Evolutionary conservation across 495 filamentous ascomycete genomes (phyloP), one percentile per base, ranked within the genome.

Genomic region (Aspergillus haitiensis): DNA sequence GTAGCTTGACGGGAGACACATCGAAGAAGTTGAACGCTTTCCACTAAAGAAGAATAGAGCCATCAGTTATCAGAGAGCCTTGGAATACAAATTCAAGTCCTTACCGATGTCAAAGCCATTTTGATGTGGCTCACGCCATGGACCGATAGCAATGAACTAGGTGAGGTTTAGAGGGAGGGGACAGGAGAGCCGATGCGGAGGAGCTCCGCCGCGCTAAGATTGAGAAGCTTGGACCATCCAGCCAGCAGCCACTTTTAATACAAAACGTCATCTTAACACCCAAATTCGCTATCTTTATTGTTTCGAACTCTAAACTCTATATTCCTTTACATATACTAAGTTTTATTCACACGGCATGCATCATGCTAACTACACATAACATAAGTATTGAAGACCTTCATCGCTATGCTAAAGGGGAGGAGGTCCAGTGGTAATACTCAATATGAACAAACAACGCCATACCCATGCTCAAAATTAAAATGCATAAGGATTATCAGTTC

Each of bases 21-120:
- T 97, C 92, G 81, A 98, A 96, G 86, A 98, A 98, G 83, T 94
- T 92, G 80, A 98, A 98, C 54, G 90, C 86, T 90, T 96, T 96
- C 94, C 95, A 97, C 93, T 98, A 69, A 12, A 7, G 2, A 1
- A 35, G 13, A 40, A 42, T 62, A 50, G 60, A 64, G 62, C 31
- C 60, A 47, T 44, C 36, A 40, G 8, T 27, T 51, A 27, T 3
- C 31, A 33, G 21, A 52, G 15, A 35, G 8, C 1, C 8, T 10
- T 6, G 4, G 7, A n/a, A 18, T 13, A 4, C 1, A 10, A 7
- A 16, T n/a, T 7, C 15, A 27, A 5, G 1, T 9, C 39, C 68
- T 61, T 72, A 80, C 77, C 70, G 77, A 78, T 73, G 73, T 80
- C 68, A 80, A 52, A 64, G 77, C 77, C 77, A 80, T 80, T 72